These are phyloP conservation scores for Naematelia aurantialba DNA, from an alignment of 768 basidiomycete genomes.

Conservation along the genomic window DNA sequence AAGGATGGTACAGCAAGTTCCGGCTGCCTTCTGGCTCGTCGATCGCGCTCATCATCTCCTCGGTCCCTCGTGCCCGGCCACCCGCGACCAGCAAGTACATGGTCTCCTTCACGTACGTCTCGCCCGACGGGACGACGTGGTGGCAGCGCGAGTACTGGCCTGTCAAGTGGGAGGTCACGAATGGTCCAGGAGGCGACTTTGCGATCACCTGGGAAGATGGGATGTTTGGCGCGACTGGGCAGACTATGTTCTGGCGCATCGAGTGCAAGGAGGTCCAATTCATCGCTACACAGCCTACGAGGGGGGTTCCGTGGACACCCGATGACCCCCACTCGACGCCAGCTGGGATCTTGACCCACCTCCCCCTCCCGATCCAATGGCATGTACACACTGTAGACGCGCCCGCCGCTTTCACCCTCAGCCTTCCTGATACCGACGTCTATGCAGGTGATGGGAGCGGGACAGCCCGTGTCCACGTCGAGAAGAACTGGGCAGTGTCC, in stretches of 20 bases:
- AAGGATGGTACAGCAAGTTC: slow-evolving; percentile 36
- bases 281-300: not conserved
- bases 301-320: slow-evolving; percentile 24
- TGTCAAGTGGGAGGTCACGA: slow-evolving; percentile 6
- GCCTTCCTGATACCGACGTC: not conserved
- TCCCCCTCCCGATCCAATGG: slow-evolving; percentile 39
- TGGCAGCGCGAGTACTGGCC: slow-evolving; percentile 27
- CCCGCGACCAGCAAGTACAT: slow-evolving; percentile 13
- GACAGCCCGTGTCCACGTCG: slow-evolving; percentile 23
- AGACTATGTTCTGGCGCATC: not conserved
- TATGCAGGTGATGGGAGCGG: slow-evolving; percentile 7
- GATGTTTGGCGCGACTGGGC: slow-evolving; percentile 4
- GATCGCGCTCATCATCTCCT: slow-evolving; percentile 32
- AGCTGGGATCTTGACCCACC: slow-evolving; percentile 21
- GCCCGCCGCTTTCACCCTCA: slow-evolving; percentile 9
- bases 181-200: slow-evolving; percentile 7
- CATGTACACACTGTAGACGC: slow-evolving; percentile 35
- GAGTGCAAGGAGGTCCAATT: not conserved
- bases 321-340: slow-evolving; percentile 23
- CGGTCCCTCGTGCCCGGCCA: slow-evolving; percentile 20
- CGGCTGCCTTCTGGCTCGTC: slow-evolving; percentile 34
- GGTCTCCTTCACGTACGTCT: slow-evolving; percentile 28
- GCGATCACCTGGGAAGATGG: slow-evolving; percentile 25
- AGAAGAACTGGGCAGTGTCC: slow-evolving; percentile 39
- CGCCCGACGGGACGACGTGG: slow-evolving; percentile 6